These are phyloP conservation scores for Solanum chmielewskii DNA, from an alignment of 257 asterid genomes.

Conservation along the genomic window DNA sequence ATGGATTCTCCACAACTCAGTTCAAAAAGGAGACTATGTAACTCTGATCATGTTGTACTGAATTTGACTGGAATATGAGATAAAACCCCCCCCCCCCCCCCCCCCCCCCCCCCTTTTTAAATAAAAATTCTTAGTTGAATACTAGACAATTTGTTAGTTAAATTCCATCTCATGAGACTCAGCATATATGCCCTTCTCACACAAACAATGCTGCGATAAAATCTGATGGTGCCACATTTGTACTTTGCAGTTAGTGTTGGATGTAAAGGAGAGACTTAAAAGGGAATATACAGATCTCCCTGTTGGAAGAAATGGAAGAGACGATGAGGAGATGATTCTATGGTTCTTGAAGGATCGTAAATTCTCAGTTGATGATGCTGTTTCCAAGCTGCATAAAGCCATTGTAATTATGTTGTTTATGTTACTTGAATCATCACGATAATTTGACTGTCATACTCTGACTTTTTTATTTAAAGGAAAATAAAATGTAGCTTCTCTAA, in stretches of 20 bases:
- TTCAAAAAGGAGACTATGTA: neutral
- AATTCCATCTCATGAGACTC: neutral
- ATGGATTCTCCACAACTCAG: neutral
- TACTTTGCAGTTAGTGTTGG: slow-evolving; percentile 51
- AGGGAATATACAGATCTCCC: slow-evolving; percentile 59
- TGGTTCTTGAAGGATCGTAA: slow-evolving; percentile 89
- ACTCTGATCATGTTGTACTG: neutral
- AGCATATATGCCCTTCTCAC: neutral
- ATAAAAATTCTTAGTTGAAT: neutral
- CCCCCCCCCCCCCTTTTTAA: neutral
- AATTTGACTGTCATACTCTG: neutral
- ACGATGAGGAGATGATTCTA: slow-evolving; percentile 84
- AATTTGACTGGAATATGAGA: neutral
- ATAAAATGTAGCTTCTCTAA: neutral
- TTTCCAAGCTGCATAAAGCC: slow-evolving; percentile 74
- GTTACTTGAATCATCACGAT: neutral
- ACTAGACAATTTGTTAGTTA: neutral
- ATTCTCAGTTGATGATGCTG: slow-evolving; percentile 62
- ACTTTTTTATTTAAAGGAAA: neutral
- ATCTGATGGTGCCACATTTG: neutral
- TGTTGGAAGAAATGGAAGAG: slow-evolving; percentile 79
- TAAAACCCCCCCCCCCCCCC: neutral
- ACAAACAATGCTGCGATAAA: neutral
- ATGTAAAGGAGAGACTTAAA: slow-evolving; percentile 76
- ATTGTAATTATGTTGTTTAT: slow-evolving; percentile 38